Evolutionary conservation across 495 filamentous ascomycete genomes (phyloP).

Genomic region (Hypoxylon crocopeplum): DNA sequence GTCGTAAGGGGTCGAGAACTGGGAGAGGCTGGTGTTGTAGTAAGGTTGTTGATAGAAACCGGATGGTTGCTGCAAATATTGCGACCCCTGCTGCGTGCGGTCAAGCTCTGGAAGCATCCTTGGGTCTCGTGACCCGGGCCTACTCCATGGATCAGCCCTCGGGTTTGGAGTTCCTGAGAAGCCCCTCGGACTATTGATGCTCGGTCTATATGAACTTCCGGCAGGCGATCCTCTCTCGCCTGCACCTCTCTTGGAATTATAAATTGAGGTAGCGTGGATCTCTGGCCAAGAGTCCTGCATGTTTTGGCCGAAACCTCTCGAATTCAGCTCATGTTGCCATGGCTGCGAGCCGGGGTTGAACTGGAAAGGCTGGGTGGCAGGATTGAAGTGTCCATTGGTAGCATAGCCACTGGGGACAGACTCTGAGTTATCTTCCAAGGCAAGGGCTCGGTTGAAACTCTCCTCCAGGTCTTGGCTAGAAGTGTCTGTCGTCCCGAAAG

Average conservation of each 20-base stretch:
- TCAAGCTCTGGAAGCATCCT: conserved; percentile 42
- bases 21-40: conserved; percentile 27
- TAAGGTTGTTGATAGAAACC: conserved; percentile 26
- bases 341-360: conserved; percentile 46
- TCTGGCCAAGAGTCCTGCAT: conserved; percentile 31
- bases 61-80: conserved; percentile 37
- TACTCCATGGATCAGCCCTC: conserved; percentile 46
- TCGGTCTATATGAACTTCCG: conserved; percentile 59
- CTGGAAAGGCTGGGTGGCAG: conserved; percentile 37
- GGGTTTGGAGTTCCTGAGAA: conserved; percentile 57
- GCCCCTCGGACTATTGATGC: conserved; percentile 65
- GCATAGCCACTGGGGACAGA: neutral
- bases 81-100: conserved; percentile 36
- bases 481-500: conserved; percentile 13
- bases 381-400: conserved; percentile 28
- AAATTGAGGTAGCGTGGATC: neutral
- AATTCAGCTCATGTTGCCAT: conserved; percentile 44
- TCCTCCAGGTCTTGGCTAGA: conserved; percentile 29
- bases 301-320: conserved; percentile 16
- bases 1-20: conserved; percentile 42
- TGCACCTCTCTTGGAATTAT: conserved; percentile 16
- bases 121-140: conserved; percentile 46
- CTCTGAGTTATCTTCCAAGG: conserved; percentile 22
- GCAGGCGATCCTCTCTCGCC: conserved; percentile 56
- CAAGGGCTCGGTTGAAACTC: conserved; percentile 13